These are phyloP conservation scores for Aureobasidium zeae DNA, from an alignment of 2,329 filamentous ascomycete species.

Conservation along the genomic window DNA sequence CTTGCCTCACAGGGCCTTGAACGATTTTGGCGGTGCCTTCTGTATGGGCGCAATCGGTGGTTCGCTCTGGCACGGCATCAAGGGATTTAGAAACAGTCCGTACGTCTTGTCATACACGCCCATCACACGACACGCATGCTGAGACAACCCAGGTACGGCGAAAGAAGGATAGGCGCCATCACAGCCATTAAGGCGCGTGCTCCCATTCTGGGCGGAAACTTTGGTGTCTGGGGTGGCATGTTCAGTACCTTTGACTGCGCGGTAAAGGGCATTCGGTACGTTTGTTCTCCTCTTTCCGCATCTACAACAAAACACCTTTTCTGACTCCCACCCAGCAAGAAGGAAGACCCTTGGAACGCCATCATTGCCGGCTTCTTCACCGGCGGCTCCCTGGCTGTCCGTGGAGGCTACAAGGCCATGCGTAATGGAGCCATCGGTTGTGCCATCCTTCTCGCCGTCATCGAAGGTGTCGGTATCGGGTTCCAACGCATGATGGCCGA, in stretches of 20 bases:
- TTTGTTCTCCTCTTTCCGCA: not conserved
- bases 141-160: slow-evolving; percentile 43
- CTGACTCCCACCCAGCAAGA: slow-evolving; percentile 45
- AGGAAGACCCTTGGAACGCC: slow-evolving; percentile 97
- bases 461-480: slow-evolving; percentile 93
- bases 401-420: slow-evolving; percentile 84
- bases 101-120: slow-evolving; percentile 36
- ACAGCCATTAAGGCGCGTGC: slow-evolving; percentile 97
- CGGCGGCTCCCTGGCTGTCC: slow-evolving; percentile 79
- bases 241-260: slow-evolving; percentile 96
- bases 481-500: slow-evolving; percentile 92
- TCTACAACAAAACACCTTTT: not conserved
- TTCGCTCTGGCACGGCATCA: slow-evolving; percentile 90
- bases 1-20: slow-evolving; percentile 51
- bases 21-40: slow-evolving; percentile 96
- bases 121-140: not conserved
- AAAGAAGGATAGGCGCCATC: slow-evolving; percentile 86
- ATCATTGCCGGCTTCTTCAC: slow-evolving; percentile 98
- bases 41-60: slow-evolving; percentile 45
- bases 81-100: slow-evolving; percentile 48
- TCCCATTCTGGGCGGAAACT: slow-evolving; percentile 93
- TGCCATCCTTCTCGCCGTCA: slow-evolving; percentile 85
- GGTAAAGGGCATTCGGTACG: slow-evolving; percentile 62
- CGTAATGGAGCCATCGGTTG: slow-evolving; percentile 95
- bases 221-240: slow-evolving; percentile 92